phyloP scores from a whole-genome alignment of 306 rosid genomes.

The Alnus glutinosa region DNA sequence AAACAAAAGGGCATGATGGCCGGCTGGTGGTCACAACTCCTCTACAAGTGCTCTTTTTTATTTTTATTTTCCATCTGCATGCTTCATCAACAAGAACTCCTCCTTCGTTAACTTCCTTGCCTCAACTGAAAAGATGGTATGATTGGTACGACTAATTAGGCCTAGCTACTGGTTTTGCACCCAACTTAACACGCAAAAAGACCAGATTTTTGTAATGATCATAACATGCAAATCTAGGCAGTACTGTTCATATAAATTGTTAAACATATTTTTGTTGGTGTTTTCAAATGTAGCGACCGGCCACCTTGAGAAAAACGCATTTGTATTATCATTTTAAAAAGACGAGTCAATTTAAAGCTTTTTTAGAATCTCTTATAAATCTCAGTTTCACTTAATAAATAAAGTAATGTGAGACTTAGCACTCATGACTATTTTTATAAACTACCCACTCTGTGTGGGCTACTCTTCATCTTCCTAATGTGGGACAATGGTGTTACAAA shows the following conservation, averaged over 20 bases:
- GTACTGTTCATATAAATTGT: background rate
- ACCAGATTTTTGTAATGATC: background rate
- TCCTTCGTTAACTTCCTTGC: background rate
- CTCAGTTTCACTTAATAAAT: too few species aligned
- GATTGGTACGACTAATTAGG: conserved; percentile 16
- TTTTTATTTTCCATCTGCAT: conserved; percentile 5
- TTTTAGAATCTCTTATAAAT: too few species aligned
- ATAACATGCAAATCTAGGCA: background rate
- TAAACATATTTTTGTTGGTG: background rate
- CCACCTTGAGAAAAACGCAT: too few species aligned
- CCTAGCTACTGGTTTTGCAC: conserved; percentile 1
- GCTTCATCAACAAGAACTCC: conserved; percentile 12
- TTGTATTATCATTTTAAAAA: too few species aligned
- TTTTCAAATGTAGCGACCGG: background rate
- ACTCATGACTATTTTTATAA: too few species aligned
- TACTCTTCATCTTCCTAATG: too few species aligned
- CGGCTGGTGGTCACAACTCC: conserved; percentile 26
- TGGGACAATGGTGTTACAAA: too few species aligned
- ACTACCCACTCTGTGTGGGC: too few species aligned
- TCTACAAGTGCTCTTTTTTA: conserved; percentile 5
- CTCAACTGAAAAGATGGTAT: conserved; percentile 18
- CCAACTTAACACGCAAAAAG: background rate
- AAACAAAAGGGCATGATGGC: background rate
- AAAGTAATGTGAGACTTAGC: too few species aligned
- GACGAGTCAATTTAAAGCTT: too few species aligned